These are phyloP conservation scores for Colletotrichum kahawae DNA, from an alignment of 2,329 filamentous ascomycete genomes.

Conservation along the genomic window DNA sequence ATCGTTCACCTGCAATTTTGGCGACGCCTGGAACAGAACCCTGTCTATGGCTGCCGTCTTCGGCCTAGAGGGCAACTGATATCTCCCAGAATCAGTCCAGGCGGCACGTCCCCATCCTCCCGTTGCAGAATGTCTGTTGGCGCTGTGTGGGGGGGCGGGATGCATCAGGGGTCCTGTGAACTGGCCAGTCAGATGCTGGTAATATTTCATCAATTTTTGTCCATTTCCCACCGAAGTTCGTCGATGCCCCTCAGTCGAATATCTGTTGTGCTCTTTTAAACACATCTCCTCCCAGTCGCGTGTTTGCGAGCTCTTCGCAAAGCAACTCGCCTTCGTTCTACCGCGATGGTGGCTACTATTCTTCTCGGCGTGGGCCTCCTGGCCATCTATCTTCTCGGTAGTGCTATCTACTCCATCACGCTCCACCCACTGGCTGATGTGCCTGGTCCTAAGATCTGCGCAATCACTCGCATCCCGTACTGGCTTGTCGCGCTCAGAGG, in stretches of 20 bases:
- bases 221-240: neutral
- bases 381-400: constrained; percentile 3
- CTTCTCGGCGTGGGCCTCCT: neutral
- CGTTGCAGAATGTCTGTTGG: neutral
- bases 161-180: neutral
- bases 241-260: neutral
- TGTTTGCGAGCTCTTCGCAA: neutral
- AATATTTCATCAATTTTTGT: neutral
- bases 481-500: constrained; percentile 25
- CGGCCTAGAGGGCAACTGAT: neutral
- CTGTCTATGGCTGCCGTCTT: neutral
- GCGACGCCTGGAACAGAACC: neutral
- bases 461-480: constrained; percentile 27
- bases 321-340: neutral
- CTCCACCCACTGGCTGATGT: constrained; percentile 27
- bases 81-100: neutral
- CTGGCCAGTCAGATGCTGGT: neutral
- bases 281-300: neutral
- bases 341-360: neutral
- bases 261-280: neutral
- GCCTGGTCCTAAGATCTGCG: constrained; percentile 25
- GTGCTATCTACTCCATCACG: constrained; percentile 25
- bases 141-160: neutral
- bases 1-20: neutral
- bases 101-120: neutral